Base-by-base conservation (phyloP, 768 basidiomycete species). In the Antrodiella citrinella region DNA sequence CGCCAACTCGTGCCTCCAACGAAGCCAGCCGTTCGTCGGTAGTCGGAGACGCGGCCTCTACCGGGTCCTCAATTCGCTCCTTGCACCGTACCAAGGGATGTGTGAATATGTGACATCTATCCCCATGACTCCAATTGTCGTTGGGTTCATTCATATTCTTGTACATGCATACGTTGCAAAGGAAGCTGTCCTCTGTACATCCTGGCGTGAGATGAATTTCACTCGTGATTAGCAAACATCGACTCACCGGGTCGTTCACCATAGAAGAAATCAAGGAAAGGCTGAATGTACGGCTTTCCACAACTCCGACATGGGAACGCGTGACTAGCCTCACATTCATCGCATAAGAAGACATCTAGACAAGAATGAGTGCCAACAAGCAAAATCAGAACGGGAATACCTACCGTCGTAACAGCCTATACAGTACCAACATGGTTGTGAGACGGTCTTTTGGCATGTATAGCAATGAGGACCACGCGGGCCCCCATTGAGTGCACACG, bases 391-490 rank as follows among this genome's bases (percentile, higher is more conserved):
- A 7, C 7, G 15, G 15, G 30, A 35, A 35, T 35, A 15, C 30
- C 15, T 15, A 35, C 30, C 30, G 15, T 5, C 41, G 7, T n/a
- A 19, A 40, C 53, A 54, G 21, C 44, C 39, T 19, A 51, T 39
- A 30, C 53, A 54, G 22, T 21, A 54, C 53, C 53, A 54, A 21
- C 49, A 54, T 9, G 53, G 53, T 15, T 9, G 40, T 7, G 38
- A 15, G 1, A 51, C 7, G 11, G 30, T 19, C 13, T 26, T 19
- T 11, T 18, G 20, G 48, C 53, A 54, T 12, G 50, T 40, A 35
- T 15, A 43, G 30, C 30, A 35, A 7, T n/a, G n/a, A n/a, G n/a
- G n/a, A n/a, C n/a, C n/a, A n/a, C n/a, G n/a, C n/a, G n/a, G n/a
- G n/a, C n/a, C n/a, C n/a, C n/a, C n/a, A n/a, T n/a, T n/a, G n/a